Conservation (phyloP, 345 rosid species). For the Litchi chinensis region DNA sequence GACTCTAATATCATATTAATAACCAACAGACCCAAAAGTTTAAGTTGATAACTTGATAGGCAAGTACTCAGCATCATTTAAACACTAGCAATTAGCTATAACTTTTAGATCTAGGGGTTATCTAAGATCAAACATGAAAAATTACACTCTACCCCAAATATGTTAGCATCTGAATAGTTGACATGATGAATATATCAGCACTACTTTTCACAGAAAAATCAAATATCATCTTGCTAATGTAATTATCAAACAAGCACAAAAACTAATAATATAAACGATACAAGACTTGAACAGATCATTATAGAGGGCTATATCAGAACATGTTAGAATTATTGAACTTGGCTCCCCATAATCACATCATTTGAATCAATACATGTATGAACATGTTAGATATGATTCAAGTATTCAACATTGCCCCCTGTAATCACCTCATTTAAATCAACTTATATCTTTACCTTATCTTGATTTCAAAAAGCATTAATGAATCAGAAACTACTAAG, state of each 20-base stretch:
- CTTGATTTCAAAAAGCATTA: not conserved
- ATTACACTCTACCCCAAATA: not conserved
- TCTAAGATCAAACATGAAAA: not conserved
- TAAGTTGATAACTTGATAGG: too few species aligned
- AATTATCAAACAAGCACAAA: not conserved
- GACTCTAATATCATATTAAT: too few species aligned
- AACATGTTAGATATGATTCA: too few species aligned
- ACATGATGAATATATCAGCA: not conserved
- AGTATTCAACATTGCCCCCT: not conserved
- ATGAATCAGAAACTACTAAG: constrained; percentile 9
- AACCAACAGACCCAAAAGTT: too few species aligned
- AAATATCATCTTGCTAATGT: not conserved
- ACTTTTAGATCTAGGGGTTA: not conserved
- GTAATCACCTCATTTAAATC: not conserved
- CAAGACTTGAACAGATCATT: not conserved
- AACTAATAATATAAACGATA: not conserved
- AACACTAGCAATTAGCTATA: not conserved
- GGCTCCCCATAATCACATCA: not conserved
- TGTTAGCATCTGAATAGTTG: not conserved
- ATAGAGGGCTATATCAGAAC: not conserved
- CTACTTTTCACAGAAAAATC: not conserved
- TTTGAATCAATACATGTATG: not conserved
- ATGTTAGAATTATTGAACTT: not conserved
- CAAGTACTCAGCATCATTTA: too few species aligned
- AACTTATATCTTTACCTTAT: not conserved